These are phyloP conservation scores for Pseudocercospora pini-densiflorae DNA, from an alignment of 2,329 filamentous ascomycete genomes.

Conservation along the genomic window DNA sequence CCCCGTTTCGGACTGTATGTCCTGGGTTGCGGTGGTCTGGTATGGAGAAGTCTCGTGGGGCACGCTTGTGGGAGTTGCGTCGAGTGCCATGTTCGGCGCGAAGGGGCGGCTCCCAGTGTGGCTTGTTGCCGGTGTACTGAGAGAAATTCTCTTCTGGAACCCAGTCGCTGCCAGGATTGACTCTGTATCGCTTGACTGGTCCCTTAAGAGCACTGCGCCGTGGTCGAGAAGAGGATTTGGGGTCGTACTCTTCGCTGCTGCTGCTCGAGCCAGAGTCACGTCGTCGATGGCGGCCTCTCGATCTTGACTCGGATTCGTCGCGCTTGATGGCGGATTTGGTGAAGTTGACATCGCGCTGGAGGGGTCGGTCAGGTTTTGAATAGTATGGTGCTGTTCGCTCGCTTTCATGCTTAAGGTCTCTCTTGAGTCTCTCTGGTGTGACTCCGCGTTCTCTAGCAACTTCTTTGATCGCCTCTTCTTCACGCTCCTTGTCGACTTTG, in stretches of 20 bases:
- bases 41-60: conserved; percentile 22
- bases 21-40: conserved; percentile 24
- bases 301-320: neutral
- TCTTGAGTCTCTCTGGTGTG: neutral
- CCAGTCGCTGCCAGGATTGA: conserved; percentile 19
- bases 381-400: conserved; percentile 4
- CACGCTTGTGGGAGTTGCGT: conserved; percentile 19
- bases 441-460: conserved; percentile 15
- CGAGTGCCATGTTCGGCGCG: conserved; percentile 23
- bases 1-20: conserved; percentile 14
- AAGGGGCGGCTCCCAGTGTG: conserved; percentile 12
- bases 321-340: neutral
- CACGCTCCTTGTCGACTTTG: conserved; percentile 10
- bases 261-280: conserved; percentile 4
- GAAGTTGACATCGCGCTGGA: conserved; percentile 2
- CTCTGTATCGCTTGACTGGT: conserved; percentile 15
- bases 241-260: conserved; percentile 7
- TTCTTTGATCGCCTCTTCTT: neutral
- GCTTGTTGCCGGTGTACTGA: conserved; percentile 12
- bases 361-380: neutral
- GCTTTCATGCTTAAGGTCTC: conserved; percentile 6
- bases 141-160: conserved; percentile 22
- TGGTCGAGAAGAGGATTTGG: conserved; percentile 2
- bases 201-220: conserved; percentile 10
- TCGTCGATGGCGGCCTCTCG: conserved; percentile 3